These are phyloP conservation scores for Colletotrichum echinochloae DNA, from an alignment of 2,329 filamentous ascomycete genomes.

Conservation along the genomic window DNA sequence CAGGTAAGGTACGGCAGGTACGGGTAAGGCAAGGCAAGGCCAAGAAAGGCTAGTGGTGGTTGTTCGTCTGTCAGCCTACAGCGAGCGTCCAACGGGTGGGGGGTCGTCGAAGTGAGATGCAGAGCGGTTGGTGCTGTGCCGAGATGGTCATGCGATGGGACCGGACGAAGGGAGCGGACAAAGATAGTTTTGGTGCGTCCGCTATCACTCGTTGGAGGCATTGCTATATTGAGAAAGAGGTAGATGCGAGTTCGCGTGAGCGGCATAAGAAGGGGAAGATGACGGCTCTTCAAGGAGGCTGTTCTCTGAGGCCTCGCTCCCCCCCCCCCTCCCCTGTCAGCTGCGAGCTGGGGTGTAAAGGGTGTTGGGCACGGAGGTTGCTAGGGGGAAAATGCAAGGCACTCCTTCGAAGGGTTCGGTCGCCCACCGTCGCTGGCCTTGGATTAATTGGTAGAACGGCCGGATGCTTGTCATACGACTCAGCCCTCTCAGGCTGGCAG, in stretches of 20 bases:
- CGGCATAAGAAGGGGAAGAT: conserved; percentile 45
- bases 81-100: conserved; percentile 35
- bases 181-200: conserved; percentile 44
- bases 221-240: conserved; percentile 56
- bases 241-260: conserved; percentile 42
- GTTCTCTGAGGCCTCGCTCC: conserved; percentile 43
- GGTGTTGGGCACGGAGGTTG: conserved; percentile 34
- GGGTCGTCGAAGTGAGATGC: conserved; percentile 44
- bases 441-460: conserved; percentile 37
- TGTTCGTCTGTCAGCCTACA: conserved; percentile 49
- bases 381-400: conserved; percentile 43
- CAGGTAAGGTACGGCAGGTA: conserved; percentile 25
- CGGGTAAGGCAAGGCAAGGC: conserved; percentile 23
- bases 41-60: conserved; percentile 27
- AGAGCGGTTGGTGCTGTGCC: conserved; percentile 45
- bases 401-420: conserved; percentile 41
- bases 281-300: conserved; percentile 43
- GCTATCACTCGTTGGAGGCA: conserved; percentile 49
- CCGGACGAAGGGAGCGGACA: conserved; percentile 50
- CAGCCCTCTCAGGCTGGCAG: conserved; percentile 40
- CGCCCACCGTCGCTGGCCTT: conserved; percentile 33
- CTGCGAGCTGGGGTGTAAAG: conserved; percentile 43
- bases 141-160: conserved; percentile 53
- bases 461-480: conserved; percentile 41
- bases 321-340: conserved; percentile 45